These are phyloP conservation scores for Leucosporidium scottii DNA, from an alignment of 768 basidiomycete genomes.

Conservation along the genomic window DNA sequence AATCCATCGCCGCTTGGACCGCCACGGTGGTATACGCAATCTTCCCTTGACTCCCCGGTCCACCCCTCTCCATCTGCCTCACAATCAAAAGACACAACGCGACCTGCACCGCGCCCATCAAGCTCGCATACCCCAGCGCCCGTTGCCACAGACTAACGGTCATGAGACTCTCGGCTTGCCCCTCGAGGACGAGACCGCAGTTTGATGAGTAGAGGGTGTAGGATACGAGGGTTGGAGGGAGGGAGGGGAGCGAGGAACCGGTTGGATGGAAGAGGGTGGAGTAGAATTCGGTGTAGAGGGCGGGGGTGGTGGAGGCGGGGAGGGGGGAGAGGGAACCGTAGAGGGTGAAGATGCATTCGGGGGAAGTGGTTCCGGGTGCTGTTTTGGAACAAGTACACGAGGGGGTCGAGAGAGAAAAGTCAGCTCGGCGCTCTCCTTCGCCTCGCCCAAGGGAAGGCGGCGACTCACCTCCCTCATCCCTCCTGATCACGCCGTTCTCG, in stretches of 20 bases:
- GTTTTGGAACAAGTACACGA: background rate
- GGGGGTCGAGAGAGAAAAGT: background rate
- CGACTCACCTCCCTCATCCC: background rate
- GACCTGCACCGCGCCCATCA: slow-evolving; percentile 15
- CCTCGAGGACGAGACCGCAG: slow-evolving; percentile 33
- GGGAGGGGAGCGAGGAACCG: slow-evolving; percentile 11
- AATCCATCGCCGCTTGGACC: slow-evolving; percentile 30
- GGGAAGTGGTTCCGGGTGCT: slow-evolving; percentile 2
- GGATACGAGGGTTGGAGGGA: slow-evolving; percentile 9
- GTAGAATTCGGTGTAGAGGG: slow-evolving; percentile 30
- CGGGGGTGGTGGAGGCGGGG: slow-evolving; percentile 6
- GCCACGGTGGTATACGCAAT: slow-evolving; percentile 19
- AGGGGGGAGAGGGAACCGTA: slow-evolving; percentile 31
- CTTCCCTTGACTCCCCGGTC: background rate
- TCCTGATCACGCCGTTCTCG: background rate
- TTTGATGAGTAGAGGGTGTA: slow-evolving; percentile 31
- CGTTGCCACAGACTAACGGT: slow-evolving; percentile 25
- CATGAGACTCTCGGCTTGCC: slow-evolving; percentile 15
- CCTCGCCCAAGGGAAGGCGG: background rate
- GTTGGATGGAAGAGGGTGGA: slow-evolving; percentile 27
- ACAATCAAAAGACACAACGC: slow-evolving; percentile 25
- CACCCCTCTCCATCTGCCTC: slow-evolving; percentile 31
- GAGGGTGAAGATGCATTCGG: slow-evolving; percentile 33
- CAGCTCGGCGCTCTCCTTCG: background rate
- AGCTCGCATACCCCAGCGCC: slow-evolving; percentile 20